phyloP scores from a whole-genome alignment of 2,329 filamentous ascomycete genomes.

The Elsinoe arachidis region DNA sequence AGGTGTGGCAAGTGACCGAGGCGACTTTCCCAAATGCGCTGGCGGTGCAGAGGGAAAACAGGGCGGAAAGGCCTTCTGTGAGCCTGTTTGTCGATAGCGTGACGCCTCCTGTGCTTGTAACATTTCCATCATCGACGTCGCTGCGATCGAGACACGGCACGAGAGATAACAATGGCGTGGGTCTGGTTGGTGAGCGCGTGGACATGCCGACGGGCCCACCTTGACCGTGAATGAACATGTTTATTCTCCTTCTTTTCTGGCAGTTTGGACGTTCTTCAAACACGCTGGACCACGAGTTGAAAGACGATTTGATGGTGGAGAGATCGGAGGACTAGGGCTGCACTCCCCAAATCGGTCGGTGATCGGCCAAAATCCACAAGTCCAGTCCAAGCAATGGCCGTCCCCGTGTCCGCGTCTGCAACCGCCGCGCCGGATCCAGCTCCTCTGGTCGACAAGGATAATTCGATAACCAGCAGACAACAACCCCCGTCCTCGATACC shows the following conservation, averaged over 20 bases:
- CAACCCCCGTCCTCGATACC: not conserved
- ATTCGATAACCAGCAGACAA: not conserved
- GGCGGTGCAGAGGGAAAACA: not conserved
- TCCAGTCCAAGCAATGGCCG: not conserved
- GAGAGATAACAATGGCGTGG: not conserved
- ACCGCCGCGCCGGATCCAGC: conserved; percentile 4
- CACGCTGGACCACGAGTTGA: not conserved
- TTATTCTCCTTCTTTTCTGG: not conserved
- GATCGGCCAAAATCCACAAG: too few species aligned
- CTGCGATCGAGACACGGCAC: not conserved
- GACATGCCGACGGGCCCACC: too few species aligned
- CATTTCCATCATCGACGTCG: conserved; percentile 1
- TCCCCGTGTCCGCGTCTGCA: not conserved
- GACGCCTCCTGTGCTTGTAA: conserved; percentile 2
- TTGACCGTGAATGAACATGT: not conserved
- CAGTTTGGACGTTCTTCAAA: not conserved
- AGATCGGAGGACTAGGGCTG: not conserved
- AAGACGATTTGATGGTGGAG: not conserved
- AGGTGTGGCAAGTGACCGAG: not conserved
- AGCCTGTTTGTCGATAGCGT: not conserved
- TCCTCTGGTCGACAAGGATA: not conserved
- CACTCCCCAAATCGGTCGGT: too few species aligned
- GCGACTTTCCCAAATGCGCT: not conserved
- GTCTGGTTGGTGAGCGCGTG: not conserved
- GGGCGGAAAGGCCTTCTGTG: not conserved